Conservation (phyloP, 768 basidiomycete genomes). For the Daedaleopsis sinensis region DNA sequence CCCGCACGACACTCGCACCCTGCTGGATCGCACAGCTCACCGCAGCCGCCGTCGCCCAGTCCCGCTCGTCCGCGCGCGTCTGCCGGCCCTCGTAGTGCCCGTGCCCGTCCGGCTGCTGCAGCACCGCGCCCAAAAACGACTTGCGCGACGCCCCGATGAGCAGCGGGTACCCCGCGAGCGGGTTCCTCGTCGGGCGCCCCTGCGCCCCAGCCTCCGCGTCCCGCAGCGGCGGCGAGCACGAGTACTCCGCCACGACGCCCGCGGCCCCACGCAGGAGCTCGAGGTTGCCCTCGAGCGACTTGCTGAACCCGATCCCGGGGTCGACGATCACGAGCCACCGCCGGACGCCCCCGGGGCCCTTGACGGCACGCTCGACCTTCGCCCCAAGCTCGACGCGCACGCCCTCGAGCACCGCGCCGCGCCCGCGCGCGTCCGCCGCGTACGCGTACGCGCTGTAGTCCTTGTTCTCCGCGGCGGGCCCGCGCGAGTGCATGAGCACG, state of each 20-base stretch:
- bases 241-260: constrained; percentile 46
- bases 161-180: constrained; percentile 59
- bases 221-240: constrained; percentile 8
- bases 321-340: constrained; percentile 91
- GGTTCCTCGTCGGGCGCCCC: constrained; percentile 39
- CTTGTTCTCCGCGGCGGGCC: constrained; percentile 78
- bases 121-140: constrained; percentile 75
- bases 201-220: constrained; percentile 2
- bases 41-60: constrained; percentile 78
- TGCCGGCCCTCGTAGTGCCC: constrained; percentile 46
- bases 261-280: constrained; percentile 59
- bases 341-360: constrained; percentile 70
- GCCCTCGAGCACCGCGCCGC: constrained; percentile 59
- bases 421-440: constrained; percentile 35
- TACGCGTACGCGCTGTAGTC: constrained; percentile 54
- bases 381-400: constrained; percentile 73
- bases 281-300: constrained; percentile 75
- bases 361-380: constrained; percentile 66
- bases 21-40: constrained; percentile 78
- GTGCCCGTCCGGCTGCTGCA: constrained; percentile 47
- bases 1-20: constrained; percentile 70
- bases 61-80: constrained; percentile 67
- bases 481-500: constrained; percentile 93
- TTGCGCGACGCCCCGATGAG: constrained; percentile 86
- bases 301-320: constrained; percentile 95